Evolutionary conservation across 208 protist genomes (phyloP).

Genomic region (Leishmania arabica): DNA sequence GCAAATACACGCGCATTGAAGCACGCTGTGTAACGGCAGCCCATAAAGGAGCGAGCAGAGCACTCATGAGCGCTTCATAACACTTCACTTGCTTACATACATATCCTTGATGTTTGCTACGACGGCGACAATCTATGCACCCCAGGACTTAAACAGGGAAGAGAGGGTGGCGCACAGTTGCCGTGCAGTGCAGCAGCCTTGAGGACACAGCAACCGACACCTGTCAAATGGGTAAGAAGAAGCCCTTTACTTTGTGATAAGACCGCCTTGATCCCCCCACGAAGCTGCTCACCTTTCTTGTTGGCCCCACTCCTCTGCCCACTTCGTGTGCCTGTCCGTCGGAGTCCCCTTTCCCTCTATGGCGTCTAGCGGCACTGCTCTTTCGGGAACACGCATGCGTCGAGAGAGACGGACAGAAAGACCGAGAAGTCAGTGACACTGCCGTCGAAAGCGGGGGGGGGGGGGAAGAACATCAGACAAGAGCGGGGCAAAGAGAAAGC

Average conservation of each 20-base stretch:
- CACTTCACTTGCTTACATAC: not conserved
- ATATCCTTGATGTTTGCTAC: not conserved
- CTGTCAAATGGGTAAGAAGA: slow-evolving; percentile 7
- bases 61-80: not conserved
- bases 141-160: slow-evolving; percentile 8
- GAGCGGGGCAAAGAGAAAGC: not conserved
- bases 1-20: not conserved
- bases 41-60: not conserved
- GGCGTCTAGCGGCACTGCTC: not conserved
- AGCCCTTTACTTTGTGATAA: not conserved
- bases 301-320: not conserved
- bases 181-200: not conserved
- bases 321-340: not conserved
- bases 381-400: not conserved
- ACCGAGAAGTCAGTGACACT: not conserved
- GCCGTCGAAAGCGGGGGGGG: not conserved
- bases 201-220: not conserved
- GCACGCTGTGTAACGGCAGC: not conserved
- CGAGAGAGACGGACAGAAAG: not conserved
- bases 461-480: not conserved
- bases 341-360: not conserved
- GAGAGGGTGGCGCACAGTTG: slow-evolving; percentile 1
- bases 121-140: not conserved
- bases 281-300: not conserved
- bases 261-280: not conserved